A percentile compares a stretch with the other conserved stretches of the same genome.
phyloP scores from a whole-genome alignment of 192 early-diverging fungal genomes.

The Rhizoclosmatium globosum region DNA sequence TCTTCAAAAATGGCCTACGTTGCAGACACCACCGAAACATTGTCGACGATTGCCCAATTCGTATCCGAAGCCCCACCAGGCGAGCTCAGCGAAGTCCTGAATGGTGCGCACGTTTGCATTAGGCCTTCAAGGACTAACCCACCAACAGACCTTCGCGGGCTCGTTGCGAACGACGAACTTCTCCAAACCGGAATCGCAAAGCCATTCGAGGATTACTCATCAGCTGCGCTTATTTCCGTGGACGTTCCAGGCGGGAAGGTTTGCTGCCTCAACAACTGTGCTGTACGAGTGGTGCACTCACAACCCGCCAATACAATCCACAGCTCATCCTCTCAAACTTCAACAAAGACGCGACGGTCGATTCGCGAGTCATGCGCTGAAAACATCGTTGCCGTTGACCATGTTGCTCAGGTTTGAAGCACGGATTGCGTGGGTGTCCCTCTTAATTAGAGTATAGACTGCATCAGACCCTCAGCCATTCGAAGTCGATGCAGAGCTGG shows the following conservation, averaged over 20 bases:
- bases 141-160: constrained; percentile 81
- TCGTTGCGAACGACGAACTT: constrained; percentile 81
- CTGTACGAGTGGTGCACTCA: too few species aligned
- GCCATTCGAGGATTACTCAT: constrained; percentile 83
- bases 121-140: not conserved
- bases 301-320: too few species aligned
- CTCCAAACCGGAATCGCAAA: constrained; percentile 71
- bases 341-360: constrained; percentile 70
- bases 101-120: constrained; percentile 75
- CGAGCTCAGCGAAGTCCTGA: constrained; percentile 96
- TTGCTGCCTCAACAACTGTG: too few species aligned
- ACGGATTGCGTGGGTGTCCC: constrained; percentile 13
- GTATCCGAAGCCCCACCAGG: constrained; percentile 93
- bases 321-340: constrained; percentile 82
- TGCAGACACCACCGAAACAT: constrained; percentile 34
- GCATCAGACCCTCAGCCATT: constrained; percentile 57
- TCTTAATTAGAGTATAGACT: constrained; percentile 42
- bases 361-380: constrained; percentile 80
- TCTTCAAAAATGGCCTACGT: constrained; percentile 1
- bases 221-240: too few species aligned
- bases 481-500: constrained; percentile 39
- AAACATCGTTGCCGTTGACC: constrained; percentile 78
- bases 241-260: too few species aligned
- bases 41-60: constrained; percentile 75
- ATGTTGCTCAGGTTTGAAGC: constrained; percentile 59